Percentiles rank a stretch among this genome's conserved stretches.
Evolutionary conservation across 306 rosid species (phyloP).

Genomic region (Inga leiocalycina): DNA sequence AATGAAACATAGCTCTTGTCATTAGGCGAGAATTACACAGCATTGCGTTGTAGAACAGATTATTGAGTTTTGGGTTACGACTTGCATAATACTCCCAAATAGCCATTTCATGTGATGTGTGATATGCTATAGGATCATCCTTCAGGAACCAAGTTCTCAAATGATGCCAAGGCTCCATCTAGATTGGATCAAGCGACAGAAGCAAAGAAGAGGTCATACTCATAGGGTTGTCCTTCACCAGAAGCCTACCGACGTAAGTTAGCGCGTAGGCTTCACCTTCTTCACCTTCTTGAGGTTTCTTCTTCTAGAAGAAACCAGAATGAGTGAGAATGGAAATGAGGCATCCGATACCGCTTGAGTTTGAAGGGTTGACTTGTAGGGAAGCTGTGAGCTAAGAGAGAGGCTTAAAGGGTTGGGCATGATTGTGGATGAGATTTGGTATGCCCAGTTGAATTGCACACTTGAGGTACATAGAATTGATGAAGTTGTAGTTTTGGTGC

Average conservation of each 20-base stretch:
- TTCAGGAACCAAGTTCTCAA: background rate
- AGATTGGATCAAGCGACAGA: background rate
- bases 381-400: slow-evolving; percentile 14
- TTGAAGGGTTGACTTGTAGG: slow-evolving; percentile 31
- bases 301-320: slow-evolving; percentile 32
- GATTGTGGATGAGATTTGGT: slow-evolving; percentile 31
- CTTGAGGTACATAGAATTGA: slow-evolving; percentile 17
- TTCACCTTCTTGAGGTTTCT: background rate
- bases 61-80: background rate
- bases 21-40: background rate
- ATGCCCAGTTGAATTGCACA: background rate
- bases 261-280: slow-evolving; percentile 20
- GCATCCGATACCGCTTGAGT: slow-evolving; percentile 20
- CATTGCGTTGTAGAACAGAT: background rate
- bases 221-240: background rate
- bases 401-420: slow-evolving; percentile 35
- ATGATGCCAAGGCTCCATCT: slow-evolving; percentile 1
- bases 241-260: slow-evolving; percentile 12
- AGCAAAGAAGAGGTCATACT: background rate
- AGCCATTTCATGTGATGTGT: background rate
- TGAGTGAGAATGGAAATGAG: slow-evolving; percentile 40
- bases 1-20: background rate
- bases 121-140: background rate
- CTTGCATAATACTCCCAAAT: background rate
- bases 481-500: slow-evolving; percentile 1